Evolutionary conservation across 208 protist species (phyloP).

Genomic region (Tritrichomonas foetus): DNA sequence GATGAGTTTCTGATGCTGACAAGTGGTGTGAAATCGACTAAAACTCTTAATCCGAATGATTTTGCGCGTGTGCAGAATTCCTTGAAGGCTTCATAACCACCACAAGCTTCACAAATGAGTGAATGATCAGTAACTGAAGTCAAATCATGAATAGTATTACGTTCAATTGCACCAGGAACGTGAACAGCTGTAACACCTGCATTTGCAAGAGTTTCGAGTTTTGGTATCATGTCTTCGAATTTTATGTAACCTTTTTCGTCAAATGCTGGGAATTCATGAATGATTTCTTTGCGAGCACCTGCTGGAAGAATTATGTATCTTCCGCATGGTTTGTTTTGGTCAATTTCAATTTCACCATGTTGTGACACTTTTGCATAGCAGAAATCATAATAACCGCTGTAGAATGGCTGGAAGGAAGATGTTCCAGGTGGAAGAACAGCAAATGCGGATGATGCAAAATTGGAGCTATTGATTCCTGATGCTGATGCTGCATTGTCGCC

Average conservation of each 20-base stretch:
- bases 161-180: background rate
- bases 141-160: background rate
- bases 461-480: too few relatives aligned
- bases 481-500: background rate
- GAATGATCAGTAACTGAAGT: slow-evolving; percentile 16
- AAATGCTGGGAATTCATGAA: slow-evolving; percentile 37
- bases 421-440: too few relatives aligned
- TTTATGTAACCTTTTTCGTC: background rate
- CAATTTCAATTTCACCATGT: background rate
- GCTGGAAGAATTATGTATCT: background rate
- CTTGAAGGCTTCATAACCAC: background rate
- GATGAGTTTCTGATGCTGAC: background rate
- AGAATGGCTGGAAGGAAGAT: too few relatives aligned
- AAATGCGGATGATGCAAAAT: too few relatives aligned
- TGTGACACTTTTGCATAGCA: background rate
- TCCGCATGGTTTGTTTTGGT: background rate
- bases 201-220: background rate
- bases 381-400: background rate
- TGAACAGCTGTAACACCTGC: slow-evolving; percentile 4
- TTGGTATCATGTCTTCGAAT: background rate
- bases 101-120: background rate
- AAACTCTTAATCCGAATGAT: background rate
- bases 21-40: background rate
- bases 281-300: slow-evolving; percentile 6
- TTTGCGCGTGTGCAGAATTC: background rate